Evolutionary conservation across 1,284 basidiomycete genomes (phyloP).

Genomic region (Marasmius oreades): DNA sequence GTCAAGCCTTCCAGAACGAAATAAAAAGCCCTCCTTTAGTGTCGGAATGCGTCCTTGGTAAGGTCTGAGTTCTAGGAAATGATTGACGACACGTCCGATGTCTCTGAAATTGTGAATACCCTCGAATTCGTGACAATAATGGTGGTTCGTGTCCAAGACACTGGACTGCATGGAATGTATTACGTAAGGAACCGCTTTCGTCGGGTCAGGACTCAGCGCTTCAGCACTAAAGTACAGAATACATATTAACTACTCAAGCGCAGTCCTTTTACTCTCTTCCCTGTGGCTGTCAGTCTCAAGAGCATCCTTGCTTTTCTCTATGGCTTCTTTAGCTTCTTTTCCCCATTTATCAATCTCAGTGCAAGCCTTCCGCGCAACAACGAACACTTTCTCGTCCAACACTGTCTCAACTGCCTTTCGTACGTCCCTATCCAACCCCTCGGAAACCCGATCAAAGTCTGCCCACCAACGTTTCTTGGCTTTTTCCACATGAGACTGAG

Average conservation of each 20-base stretch:
- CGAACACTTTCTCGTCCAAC: conserved; percentile 42
- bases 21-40: conserved; percentile 11
- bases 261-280: neutral
- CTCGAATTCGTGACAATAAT: conserved; percentile 11
- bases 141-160: neutral
- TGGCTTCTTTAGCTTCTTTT: conserved; percentile 20
- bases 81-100: conserved; percentile 15
- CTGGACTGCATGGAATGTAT: neutral
- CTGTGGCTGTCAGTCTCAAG: conserved; percentile 15
- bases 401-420: conserved; percentile 42
- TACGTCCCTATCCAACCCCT: conserved; percentile 72
- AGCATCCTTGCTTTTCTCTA: conserved; percentile 42
- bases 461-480: conserved; percentile 71
- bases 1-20: conserved; percentile 20
- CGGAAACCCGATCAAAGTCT: conserved; percentile 67
- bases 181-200: neutral
- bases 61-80: neutral
- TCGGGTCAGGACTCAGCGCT: neutral
- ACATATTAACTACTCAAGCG: too few relatives aligned
- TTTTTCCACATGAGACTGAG: conserved; percentile 67
- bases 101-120: conserved; percentile 21
- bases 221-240: too few relatives aligned
- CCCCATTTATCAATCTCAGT: conserved; percentile 36
- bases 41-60: neutral
- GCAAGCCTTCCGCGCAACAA: conserved; percentile 41